Evolutionary conservation across 2,329 filamentous ascomycete species (phyloP).

Genomic region (Coniochaeta hoffmannii): DNA sequence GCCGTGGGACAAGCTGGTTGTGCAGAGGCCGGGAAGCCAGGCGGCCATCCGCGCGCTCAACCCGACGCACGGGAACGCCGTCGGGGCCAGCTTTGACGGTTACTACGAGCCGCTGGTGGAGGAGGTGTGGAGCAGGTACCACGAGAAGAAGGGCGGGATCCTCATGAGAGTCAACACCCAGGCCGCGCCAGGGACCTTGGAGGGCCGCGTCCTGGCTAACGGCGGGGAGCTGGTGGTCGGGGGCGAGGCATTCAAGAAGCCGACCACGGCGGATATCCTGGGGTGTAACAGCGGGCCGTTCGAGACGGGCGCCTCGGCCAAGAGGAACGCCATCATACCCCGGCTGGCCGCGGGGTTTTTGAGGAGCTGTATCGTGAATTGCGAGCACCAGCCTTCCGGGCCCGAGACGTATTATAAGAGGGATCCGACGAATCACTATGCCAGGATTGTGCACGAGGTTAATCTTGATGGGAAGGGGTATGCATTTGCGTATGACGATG

Average conservation of each 20-base stretch:
- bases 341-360: slow-evolving; percentile 40
- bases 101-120: slow-evolving; percentile 37
- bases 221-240: slow-evolving; percentile 30
- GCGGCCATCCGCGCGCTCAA: slow-evolving; percentile 31
- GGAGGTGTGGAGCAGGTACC: slow-evolving; percentile 32
- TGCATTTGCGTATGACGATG: slow-evolving; percentile 56
- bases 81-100: slow-evolving; percentile 33
- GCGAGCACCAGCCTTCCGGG: slow-evolving; percentile 30
- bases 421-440: slow-evolving; percentile 49
- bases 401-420: slow-evolving; percentile 28
- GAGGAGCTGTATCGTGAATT: slow-evolving; percentile 46
- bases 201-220: slow-evolving; percentile 35
- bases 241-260: slow-evolving; percentile 41
- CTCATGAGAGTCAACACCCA: slow-evolving; percentile 58
- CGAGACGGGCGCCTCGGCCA: slow-evolving; percentile 29
- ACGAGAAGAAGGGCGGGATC: slow-evolving; percentile 11
- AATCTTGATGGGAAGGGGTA: slow-evolving; percentile 50
- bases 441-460: slow-evolving; percentile 45
- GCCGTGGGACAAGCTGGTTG: slow-evolving; percentile 53
- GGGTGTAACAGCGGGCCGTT: slow-evolving; percentile 59
- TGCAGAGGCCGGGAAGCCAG: slow-evolving; percentile 15
- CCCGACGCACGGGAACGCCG: slow-evolving; percentile 34
- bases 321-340: slow-evolving; percentile 37
- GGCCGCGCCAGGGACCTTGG: slow-evolving; percentile 44
- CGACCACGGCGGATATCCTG: slow-evolving; percentile 57